Percentiles rank a stretch among this genome's conserved stretches.
These are phyloP conservation scores for Zoysia japonica DNA, from an alignment of 176 grass and related monocot genomes.

Conservation along the genomic window DNA sequence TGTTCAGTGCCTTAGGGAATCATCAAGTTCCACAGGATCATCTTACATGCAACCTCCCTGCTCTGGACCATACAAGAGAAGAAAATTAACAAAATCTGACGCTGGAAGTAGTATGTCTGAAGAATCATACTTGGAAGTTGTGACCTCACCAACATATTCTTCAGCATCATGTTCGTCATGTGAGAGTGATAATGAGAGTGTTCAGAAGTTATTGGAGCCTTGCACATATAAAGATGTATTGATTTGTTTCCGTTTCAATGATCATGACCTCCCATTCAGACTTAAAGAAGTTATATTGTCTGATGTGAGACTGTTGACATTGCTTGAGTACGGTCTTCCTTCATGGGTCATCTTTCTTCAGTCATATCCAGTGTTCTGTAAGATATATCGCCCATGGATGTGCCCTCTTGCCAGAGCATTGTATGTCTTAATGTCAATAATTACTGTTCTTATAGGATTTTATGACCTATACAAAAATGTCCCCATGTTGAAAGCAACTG, in stretches of 20 bases:
- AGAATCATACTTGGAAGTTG: conserved; percentile 71
- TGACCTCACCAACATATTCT: conserved; percentile 66
- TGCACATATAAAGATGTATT: conserved; percentile 75
- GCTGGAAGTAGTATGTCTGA: conserved; percentile 38
- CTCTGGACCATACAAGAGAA: conserved; percentile 86
- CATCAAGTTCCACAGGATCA: conserved; percentile 39
- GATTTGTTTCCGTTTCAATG: conserved; percentile 84
- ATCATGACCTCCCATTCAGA: conserved; percentile 84
- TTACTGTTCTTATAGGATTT: conserved; percentile 95
- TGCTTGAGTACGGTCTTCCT: conserved; percentile 93
- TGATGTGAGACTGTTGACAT: conserved; percentile 81
- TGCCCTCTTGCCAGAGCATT: conserved; percentile 83
- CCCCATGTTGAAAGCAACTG: conserved; percentile 86
- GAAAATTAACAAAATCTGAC: conserved; percentile 68
- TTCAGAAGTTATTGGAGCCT: conserved; percentile 44
- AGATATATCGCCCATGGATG: conserved; percentile 98
- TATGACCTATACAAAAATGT: conserved; percentile 99
- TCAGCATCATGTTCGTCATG: conserved; percentile 47
- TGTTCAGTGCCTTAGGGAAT: conserved; percentile 28
- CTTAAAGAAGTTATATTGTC: conserved; percentile 77
- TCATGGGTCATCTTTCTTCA: conserved; percentile 97
- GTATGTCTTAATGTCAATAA: conserved; percentile 85
- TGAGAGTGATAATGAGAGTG: conserved; percentile 54
- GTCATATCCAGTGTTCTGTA: conserved; percentile 95
- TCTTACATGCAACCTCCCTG: conserved; percentile 61